A percentile compares a stretch with the other conserved stretches of the same genome.
phyloP scores from a whole-genome alignment of 345 rosid species.

The Eucalyptus microcorys region DNA sequence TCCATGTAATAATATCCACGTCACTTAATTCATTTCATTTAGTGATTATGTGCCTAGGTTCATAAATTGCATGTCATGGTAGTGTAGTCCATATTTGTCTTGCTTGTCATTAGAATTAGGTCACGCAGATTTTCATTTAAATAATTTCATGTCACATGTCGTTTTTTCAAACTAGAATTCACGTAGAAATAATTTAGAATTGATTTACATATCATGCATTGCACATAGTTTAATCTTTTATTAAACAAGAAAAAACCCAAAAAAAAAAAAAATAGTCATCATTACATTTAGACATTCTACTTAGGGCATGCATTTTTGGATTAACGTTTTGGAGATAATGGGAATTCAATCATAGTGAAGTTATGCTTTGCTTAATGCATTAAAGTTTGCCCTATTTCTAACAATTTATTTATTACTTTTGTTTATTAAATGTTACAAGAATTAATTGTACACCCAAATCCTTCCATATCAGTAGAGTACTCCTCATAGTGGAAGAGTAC shows the following conservation, averaged over 20 bases:
- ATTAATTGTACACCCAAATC: not conserved
- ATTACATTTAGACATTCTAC: not conserved
- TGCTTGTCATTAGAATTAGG: not conserved
- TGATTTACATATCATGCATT: not conserved
- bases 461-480: too few relatives aligned
- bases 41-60: not conserved
- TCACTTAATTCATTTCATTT: not conserved
- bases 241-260: too few relatives aligned
- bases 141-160: not conserved
- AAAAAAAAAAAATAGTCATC: not conserved
- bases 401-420: not conserved
- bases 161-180: not conserved
- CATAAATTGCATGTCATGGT: not conserved
- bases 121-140: not conserved
- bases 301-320: not conserved
- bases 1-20: not conserved
- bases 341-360: too few relatives aligned
- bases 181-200: not conserved
- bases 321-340: not conserved
- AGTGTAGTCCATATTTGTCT: not conserved
- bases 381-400: not conserved
- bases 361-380: not conserved
- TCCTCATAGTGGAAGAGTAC: too few relatives aligned
- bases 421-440: not conserved
- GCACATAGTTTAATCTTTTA: not conserved